These are phyloP conservation scores for Amaranthus hypochondriacus DNA, from an alignment of 148 eudicot species.

Conservation along the genomic window DNA sequence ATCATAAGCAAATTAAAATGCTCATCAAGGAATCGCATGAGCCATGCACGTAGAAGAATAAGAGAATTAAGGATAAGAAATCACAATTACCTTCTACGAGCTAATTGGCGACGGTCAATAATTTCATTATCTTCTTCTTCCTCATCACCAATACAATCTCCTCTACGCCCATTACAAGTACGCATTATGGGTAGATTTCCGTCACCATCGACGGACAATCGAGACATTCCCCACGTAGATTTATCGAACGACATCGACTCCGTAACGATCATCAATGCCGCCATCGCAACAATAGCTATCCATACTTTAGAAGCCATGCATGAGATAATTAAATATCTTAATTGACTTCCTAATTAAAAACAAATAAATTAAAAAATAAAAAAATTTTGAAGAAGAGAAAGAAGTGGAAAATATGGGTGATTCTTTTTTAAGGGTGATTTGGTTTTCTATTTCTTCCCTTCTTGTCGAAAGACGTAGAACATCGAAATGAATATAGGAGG, in stretches of 20 bases:
- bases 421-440: neutral
- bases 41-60: neutral
- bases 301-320: slow-evolving; percentile 32
- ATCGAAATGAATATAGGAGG: slow-evolving; percentile 19
- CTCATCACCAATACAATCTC: slow-evolving; percentile 30
- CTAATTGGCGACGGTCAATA: slow-evolving; percentile 25
- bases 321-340: neutral
- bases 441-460: slow-evolving; percentile 17
- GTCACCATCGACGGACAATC: slow-evolving; percentile 12
- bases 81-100: slow-evolving; percentile 5
- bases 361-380: neutral
- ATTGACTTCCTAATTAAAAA: neutral
- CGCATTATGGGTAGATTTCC: slow-evolving; percentile 14
- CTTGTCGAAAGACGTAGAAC: slow-evolving; percentile 11
- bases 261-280: slow-evolving; percentile 26
- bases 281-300: slow-evolving; percentile 18
- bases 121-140: slow-evolving; percentile 32
- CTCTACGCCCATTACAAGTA: slow-evolving; percentile 27
- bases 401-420: neutral
- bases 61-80: no score
- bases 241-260: slow-evolving; percentile 16
- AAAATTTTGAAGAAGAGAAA: slow-evolving; percentile 9
- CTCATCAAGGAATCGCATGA: neutral
- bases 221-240: slow-evolving; percentile 18
- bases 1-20: no score